Conservation (phyloP, 371 early-diverging fungal genomes). For the Dichotomocladium elegans region DNA sequence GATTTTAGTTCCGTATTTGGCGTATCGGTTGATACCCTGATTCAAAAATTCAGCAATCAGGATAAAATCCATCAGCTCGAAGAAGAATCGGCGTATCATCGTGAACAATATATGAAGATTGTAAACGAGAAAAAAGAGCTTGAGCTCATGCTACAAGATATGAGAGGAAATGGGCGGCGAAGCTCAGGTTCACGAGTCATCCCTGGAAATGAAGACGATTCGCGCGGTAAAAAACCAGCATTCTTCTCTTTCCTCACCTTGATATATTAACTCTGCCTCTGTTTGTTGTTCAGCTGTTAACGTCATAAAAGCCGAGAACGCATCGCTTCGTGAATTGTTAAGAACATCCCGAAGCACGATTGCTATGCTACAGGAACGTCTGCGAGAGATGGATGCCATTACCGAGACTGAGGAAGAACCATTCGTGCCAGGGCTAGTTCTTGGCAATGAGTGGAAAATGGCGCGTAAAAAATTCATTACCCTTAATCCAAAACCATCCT, state of each 20-base stretch:
- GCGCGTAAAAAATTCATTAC: slow-evolving; percentile 11
- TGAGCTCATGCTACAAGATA: slow-evolving; percentile 2
- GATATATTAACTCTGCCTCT: background rate
- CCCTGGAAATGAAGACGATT: slow-evolving; percentile 6
- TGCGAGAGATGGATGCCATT: slow-evolving; percentile 21
- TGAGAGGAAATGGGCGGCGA: background rate
- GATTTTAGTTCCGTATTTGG: slow-evolving; percentile 10
- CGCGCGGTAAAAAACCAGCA: background rate
- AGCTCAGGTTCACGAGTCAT: background rate
- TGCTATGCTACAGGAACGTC: slow-evolving; percentile 30
- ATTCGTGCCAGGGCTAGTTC: slow-evolving; percentile 17
- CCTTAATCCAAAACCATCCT: background rate
- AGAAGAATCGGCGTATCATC: slow-evolving; percentile 5
- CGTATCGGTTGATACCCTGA: slow-evolving; percentile 37
- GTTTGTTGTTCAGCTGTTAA: background rate
- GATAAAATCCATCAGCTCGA: slow-evolving; percentile 58
- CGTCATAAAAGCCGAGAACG: slow-evolving; percentile 21
- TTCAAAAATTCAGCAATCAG: slow-evolving; percentile 68
- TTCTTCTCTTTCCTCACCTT: background rate
- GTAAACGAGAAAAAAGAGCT: slow-evolving; percentile 34
- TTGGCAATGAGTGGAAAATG: slow-evolving; percentile 38
- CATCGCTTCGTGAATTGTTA: slow-evolving; percentile 31
- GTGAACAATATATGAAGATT: slow-evolving; percentile 15
- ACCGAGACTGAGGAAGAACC: slow-evolving; percentile 13
- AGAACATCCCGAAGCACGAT: slow-evolving; percentile 35